Evolutionary conservation across 106 monocot genomes (phyloP), one percentile per base, ranked within the genome.

Genomic region (Platanthera zijinensis): DNA sequence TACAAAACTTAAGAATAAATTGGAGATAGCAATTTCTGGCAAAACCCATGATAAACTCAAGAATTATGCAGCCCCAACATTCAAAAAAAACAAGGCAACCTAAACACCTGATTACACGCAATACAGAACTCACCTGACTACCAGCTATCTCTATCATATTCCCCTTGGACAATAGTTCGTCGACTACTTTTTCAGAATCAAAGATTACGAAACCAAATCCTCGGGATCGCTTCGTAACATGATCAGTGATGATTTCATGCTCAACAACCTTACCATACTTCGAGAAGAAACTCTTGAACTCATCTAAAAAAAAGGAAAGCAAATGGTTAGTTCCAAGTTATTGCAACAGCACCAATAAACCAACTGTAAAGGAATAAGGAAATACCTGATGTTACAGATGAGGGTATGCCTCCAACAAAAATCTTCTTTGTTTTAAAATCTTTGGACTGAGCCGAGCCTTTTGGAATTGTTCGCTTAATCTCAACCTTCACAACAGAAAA

Each of bases 401-500:
- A 68, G 45, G 90, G 92, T 48, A 99, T 92, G 14, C 97, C 97
- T 71, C 97, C 97, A 88, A 99, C 94, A 88, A 99, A 99, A 17
- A 99, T 87, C 79, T 99, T 99, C 57, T 90, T 99, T 57, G 97
- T 99, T 79, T 88, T 97, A 74, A 91, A 86, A 85, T 94, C 93
- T 74, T 89, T 87, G 9, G 81, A 78, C 72, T 87, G 90, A 8
- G 73, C 78, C 73, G 89, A 72, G 32, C 87, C 93, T 83, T 88
- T 97, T n/a, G 97, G 97, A 56, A 97, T 94, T 51, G 97, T 97
- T 78, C 97, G 91, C 74, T 97, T 97, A 14, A 97, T 97, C 78
- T 97, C 97, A 75, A 97, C 97, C 97, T 97, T 84, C 19, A 79
- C 50, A 6, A 69, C 10, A 19, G 10, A 12, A 45, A 3, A 57